Percentiles rank a stretch among this genome's conserved stretches.
phyloP scores from a whole-genome alignment of 2,329 filamentous ascomycete species.

The Paecilomyces fulvus region DNA sequence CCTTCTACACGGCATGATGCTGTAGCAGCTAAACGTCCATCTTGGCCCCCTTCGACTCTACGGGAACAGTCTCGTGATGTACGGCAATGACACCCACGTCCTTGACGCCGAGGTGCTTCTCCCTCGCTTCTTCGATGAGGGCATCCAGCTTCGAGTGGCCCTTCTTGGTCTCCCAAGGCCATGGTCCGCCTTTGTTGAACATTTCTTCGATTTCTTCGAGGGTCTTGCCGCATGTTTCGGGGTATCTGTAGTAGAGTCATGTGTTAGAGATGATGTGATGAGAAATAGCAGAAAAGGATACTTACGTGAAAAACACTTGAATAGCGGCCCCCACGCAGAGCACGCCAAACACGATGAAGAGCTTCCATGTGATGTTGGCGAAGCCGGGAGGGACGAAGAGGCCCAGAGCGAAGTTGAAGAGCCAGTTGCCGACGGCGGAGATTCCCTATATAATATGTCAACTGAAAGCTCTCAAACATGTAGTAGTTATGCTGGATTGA shows the following conservation, averaged over 20 bases:
- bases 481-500: background rate
- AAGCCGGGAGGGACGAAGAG: conserved; percentile 52
- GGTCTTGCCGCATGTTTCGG: conserved; percentile 29
- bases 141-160: conserved; percentile 22
- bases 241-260: conserved; percentile 9
- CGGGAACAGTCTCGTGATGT: background rate
- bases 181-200: conserved; percentile 21
- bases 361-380: conserved; percentile 48
- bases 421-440: conserved; percentile 47
- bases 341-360: conserved; percentile 44
- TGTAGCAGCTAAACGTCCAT: background rate
- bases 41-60: background rate
- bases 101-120: conserved; percentile 9
- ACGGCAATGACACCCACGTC: conserved; percentile 2
- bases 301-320: conserved; percentile 39
- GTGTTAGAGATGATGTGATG: background rate
- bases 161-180: conserved; percentile 25
- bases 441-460: conserved; percentile 20
- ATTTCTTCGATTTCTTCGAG: conserved; percentile 33
- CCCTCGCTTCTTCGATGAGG: conserved; percentile 18
- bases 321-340: conserved; percentile 39
- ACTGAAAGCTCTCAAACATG: background rate
- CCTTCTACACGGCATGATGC: background rate
- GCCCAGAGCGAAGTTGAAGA: conserved; percentile 54
- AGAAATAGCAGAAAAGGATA: background rate